A percentile compares a stretch with the other conserved stretches of the same genome.
Conservation (phyloP, 164 flowering plant genomes). For the Sextonia rubra region DNA sequence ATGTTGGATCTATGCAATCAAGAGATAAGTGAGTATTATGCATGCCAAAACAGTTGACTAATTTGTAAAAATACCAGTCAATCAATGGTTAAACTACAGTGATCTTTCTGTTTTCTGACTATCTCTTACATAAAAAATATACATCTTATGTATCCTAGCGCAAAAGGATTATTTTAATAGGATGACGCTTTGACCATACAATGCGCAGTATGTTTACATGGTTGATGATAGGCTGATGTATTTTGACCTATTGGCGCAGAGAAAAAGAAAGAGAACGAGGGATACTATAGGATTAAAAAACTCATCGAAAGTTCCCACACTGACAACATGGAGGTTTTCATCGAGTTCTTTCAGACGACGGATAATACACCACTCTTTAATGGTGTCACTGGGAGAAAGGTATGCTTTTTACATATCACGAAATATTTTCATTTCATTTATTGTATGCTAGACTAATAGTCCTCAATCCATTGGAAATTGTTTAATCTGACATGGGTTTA, state of each 20-base stretch:
- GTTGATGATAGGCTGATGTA: too few species aligned
- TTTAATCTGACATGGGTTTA: too few species aligned
- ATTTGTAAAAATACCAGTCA: neutral
- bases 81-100: too few species aligned
- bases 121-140: too few species aligned
- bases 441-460: too few species aligned
- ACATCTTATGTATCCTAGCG: too few species aligned
- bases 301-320: constrained; percentile 47
- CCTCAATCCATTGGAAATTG: too few species aligned
- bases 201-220: too few species aligned
- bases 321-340: constrained; percentile 63
- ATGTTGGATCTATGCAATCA: constrained; percentile 39
- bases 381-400: constrained; percentile 51
- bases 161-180: too few species aligned
- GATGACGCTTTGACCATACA: too few species aligned
- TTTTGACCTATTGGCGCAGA: constrained; percentile 26
- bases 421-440: too few species aligned
- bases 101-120: too few species aligned
- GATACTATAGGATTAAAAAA: constrained; percentile 30
- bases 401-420: constrained; percentile 4
- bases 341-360: constrained; percentile 37
- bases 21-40: constrained; percentile 38
- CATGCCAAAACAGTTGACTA: neutral
- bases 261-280: constrained; percentile 39
- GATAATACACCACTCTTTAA: constrained; percentile 60